Conservation (phyloP, 2,329 filamentous ascomycete species). For the Arthrobotrys sphaeroides region DNA sequence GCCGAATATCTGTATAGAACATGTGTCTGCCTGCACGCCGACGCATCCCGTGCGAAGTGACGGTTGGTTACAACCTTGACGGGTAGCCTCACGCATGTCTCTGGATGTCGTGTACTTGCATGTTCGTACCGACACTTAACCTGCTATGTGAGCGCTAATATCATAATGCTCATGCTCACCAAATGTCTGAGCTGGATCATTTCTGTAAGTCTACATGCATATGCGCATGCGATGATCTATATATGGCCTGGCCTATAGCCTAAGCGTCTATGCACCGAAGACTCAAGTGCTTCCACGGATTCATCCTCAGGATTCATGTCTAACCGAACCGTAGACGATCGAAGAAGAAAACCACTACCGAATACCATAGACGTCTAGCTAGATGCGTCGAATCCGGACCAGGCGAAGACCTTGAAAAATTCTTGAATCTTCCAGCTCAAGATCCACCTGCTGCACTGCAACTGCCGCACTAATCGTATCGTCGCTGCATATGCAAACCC, state of each 20-base stretch:
- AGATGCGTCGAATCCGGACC: background rate
- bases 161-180: background rate
- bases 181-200: background rate
- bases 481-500: constrained; percentile 14
- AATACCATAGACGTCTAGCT: background rate
- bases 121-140: background rate
- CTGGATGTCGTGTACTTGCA: background rate
- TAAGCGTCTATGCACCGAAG: background rate
- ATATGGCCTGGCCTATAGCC: background rate
- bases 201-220: background rate
- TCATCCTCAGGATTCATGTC: background rate
- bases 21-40: background rate
- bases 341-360: background rate
- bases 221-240: background rate
- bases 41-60: background rate
- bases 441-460: background rate
- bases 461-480: background rate
- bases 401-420: background rate
- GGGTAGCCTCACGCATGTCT: background rate
- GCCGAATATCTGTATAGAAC: background rate
- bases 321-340: too few species aligned
- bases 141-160: background rate
- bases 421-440: background rate
- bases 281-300: background rate
- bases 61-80: constrained; percentile 11